Evolutionary conservation across 1,284 basidiomycete genomes (phyloP).

Genomic region (Rhodotorula sp.): DNA sequence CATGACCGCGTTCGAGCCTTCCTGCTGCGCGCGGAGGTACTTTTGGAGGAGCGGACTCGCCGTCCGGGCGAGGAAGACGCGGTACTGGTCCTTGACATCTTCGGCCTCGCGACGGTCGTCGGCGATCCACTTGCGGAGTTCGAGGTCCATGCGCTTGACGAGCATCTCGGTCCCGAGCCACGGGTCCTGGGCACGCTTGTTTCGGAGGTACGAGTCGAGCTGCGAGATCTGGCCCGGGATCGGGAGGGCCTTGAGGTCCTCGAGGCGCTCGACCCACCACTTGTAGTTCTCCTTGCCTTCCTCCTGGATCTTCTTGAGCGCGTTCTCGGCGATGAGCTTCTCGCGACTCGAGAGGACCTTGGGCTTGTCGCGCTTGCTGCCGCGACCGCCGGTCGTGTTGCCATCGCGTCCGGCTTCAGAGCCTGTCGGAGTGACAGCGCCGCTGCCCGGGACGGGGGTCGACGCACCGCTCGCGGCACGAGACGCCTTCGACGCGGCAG

Average conservation of each 20-base stretch:
- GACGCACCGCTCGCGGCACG: slow-evolving; percentile 4
- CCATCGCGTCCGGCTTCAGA: slow-evolving; percentile 41
- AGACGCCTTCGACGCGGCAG: slow-evolving; percentile 18
- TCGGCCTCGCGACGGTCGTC: slow-evolving; percentile 51
- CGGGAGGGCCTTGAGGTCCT: slow-evolving; percentile 47
- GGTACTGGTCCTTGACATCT: slow-evolving; percentile 53
- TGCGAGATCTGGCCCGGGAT: slow-evolving; percentile 45
- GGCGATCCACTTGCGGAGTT: slow-evolving; percentile 58
- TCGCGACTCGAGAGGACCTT: slow-evolving; percentile 41
- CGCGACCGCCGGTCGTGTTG: slow-evolving; percentile 22
- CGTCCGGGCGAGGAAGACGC: slow-evolving; percentile 54
- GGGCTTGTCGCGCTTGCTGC: slow-evolving; percentile 45
- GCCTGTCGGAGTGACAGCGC: slow-evolving; percentile 21
- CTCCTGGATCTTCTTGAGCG: slow-evolving; percentile 53
- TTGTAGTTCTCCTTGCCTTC: slow-evolving; percentile 50
- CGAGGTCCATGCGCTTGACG: slow-evolving; percentile 58
- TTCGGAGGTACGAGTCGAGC: slow-evolving; percentile 53
- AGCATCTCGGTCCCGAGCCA: slow-evolving; percentile 57
- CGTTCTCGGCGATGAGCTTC: slow-evolving; percentile 55
- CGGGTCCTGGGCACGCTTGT: slow-evolving; percentile 53
- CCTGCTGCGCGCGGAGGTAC: slow-evolving; percentile 49
- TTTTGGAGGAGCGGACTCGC: slow-evolving; percentile 48
- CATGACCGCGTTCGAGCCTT: slow-evolving; percentile 50
- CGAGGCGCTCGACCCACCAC: slow-evolving; percentile 59
- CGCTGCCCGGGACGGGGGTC: slow-evolving; percentile 12